Base-by-base conservation (phyloP, 2,329 filamentous ascomycete genomes). In the Scedosporium apiospermum region DNA sequence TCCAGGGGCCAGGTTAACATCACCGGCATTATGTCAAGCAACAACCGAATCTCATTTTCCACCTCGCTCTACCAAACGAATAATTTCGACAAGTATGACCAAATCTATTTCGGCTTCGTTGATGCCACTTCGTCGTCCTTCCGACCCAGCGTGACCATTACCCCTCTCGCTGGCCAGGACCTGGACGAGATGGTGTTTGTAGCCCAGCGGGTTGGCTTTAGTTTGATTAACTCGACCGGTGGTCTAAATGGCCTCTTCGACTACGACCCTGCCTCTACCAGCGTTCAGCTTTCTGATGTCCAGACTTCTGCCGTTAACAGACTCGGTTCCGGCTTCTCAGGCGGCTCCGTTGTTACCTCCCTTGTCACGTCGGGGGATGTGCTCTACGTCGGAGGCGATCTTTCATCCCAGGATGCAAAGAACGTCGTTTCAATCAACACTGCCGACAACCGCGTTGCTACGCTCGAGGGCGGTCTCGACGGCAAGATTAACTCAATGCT, bases 81-180 rank as follows among this genome's bases (percentile, higher is more conserved):
- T 76, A 84, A 96, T 72, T 96, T 88, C 73, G 93, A 98, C 78
- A 99, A 99, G 75, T 98, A 96, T 71, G 95, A 99, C 71, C 87
- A 90, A 67, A 87, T 99, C 64, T 96, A 92, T 75, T 89, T 88
- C 67, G 95, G 93, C 57, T 86, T 86, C 67, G 86, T 99, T 62
- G 91, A 98, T 71, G 87, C 87, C 62, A 86, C 83, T 61, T 88
- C 84, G 9, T 78, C 77, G 65, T 83, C 82, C 21, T 97, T 97
- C 79, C 87, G 87, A 51, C 91, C 93, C 14, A 85, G 84, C 4
- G 86, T 99, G 61, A 96, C 89, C 0, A 77, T 99, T 55, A 82
- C 85, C 0, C 89, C 93, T 4, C 78, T 85, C 23, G 72, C 81
- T 38, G 86, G 83, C 46, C 89, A 92, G 73, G 75, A 76, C 12